Base-by-base conservation (phyloP, 2,329 filamentous ascomycete species). In the Pseudopithomyces maydicus region DNA sequence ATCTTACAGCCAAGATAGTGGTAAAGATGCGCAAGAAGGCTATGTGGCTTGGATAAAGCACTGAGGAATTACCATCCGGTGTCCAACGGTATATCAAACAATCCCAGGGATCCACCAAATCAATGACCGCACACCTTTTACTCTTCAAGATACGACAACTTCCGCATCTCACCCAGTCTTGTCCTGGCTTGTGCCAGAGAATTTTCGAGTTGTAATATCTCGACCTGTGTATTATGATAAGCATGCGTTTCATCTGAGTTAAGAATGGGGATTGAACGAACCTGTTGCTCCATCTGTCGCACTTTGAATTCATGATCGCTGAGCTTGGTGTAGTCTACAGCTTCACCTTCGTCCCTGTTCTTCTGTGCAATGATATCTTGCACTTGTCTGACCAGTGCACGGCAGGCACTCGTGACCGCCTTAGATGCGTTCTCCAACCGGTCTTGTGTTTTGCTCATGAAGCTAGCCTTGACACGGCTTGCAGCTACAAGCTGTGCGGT, bases 231-330 rank as follows among this genome's bases (percentile, higher is more conserved):
- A 3, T 20, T 14, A 4, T 2, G 6, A 41, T 74, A 66, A 71
- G 62, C 42, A 56, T 12, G 17, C 33, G 11, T 10, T 15, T 38
- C 6, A 36, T 42, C 3, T 36, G 48, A 6, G 33, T 15, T n/a
- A 22, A 8, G 26, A n/a, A 35, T n/a, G 15, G 23, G 26, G 38
- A 26, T 54, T 14, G 48, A n/a, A 83, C 85, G 69, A 83, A 97
- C 93, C 90, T 99, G 95, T 75, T 99, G 95, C 81, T 99, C 95
- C 95, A 99, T 99, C 81, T 99, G 93, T 68, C 90, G 86, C 50
- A 97, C 92, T 84, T 99, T 99, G 83, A 99, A 98, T 80, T 99
- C 95, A 78, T 97, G 94, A 32, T 90, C 88, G 60, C 91, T 93
- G 45, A 99, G 81, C 80, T 92, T 91, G 42, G 85, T 83, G 78